A percentile compares a stretch with the other conserved stretches of the same genome.
These are phyloP conservation scores for Sporisorium reilianum DNA, from an alignment of 1,284 basidiomycete species.

Conservation along the genomic window DNA sequence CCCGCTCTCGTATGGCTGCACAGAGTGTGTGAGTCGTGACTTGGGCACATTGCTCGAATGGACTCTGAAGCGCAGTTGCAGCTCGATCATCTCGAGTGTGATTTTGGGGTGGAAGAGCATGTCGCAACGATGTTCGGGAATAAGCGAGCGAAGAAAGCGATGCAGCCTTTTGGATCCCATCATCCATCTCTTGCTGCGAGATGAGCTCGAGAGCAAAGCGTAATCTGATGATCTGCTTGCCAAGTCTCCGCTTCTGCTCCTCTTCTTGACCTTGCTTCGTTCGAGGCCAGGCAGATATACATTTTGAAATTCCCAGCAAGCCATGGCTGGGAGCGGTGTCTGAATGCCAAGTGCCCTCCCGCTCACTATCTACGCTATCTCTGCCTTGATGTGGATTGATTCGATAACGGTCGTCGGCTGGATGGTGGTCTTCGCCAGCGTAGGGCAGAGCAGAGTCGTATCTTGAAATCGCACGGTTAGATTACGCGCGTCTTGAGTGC, in stretches of 20 bases:
- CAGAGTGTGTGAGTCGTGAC: no score
- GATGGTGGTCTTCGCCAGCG: conserved; percentile 7
- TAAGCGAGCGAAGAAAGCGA: conserved; percentile 1
- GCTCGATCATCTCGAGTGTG: background rate
- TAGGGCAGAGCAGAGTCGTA: background rate
- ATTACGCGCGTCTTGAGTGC: background rate
- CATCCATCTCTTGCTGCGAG: background rate
- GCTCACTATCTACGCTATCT: background rate
- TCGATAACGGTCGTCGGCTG: background rate
- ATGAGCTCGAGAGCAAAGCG: conserved; percentile 1
- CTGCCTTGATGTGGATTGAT: background rate
- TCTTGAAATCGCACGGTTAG: background rate
- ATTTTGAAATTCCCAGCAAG: background rate
- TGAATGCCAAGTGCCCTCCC: background rate
- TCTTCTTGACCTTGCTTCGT: background rate
- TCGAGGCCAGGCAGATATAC: background rate
- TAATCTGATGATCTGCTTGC: no score
- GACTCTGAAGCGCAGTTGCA: background rate
- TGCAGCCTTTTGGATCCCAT: no score
- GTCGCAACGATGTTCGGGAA: background rate
- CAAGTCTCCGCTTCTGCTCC: no score
- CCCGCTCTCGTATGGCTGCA: no score
- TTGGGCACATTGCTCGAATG: no score
- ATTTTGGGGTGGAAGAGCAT: background rate
- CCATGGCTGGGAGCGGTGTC: background rate